A percentile compares a stretch with the other conserved stretches of the same genome.
These are phyloP conservation scores for Ogataea henricii DNA, from an alignment of 805 yeast genomes.

Conservation along the genomic window DNA sequence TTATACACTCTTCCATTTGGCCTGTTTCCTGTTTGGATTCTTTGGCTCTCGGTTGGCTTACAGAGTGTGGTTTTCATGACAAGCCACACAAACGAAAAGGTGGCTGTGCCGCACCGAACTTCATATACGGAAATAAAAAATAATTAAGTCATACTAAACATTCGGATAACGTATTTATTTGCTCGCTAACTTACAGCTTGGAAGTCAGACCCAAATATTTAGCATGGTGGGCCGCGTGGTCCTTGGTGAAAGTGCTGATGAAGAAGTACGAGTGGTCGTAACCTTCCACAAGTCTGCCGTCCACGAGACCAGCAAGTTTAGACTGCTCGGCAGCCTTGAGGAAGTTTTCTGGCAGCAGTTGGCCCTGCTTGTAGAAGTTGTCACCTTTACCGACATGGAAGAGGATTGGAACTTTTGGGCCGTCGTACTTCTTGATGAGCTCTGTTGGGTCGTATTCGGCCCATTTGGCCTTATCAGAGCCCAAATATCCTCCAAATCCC, in stretches of 20 bases:
- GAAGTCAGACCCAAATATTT: constrained; percentile 41
- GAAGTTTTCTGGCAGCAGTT: constrained; percentile 76
- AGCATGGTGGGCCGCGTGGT: constrained; percentile 87
- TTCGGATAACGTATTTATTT: not conserved
- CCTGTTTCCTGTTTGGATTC: not conserved
- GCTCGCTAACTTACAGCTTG: constrained; percentile 18
- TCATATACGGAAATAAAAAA: not conserved
- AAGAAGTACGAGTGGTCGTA: constrained; percentile 93
- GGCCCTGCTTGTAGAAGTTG: constrained; percentile 53
- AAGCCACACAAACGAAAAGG: not conserved
- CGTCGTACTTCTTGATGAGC: constrained; percentile 58
- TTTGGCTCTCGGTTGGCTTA: too few species aligned
- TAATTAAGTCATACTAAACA: too few species aligned
- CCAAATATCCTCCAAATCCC: constrained; percentile 78
- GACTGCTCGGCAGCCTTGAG: constrained; percentile 60
- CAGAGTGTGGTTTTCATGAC: too few species aligned
- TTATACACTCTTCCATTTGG: too few species aligned
- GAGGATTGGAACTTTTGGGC: constrained; percentile 60
- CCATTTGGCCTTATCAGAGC: constrained; percentile 65
- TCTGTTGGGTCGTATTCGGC: constrained; percentile 79
- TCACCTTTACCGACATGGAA: constrained; percentile 85
- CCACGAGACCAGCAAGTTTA: constrained; percentile 59
- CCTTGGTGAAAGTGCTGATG: constrained; percentile 73
- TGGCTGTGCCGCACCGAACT: not conserved
- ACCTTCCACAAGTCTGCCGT: constrained; percentile 68